These are phyloP conservation scores for Saururus chinensis DNA, from an alignment of 164 flowering plant species.

Conservation along the genomic window DNA sequence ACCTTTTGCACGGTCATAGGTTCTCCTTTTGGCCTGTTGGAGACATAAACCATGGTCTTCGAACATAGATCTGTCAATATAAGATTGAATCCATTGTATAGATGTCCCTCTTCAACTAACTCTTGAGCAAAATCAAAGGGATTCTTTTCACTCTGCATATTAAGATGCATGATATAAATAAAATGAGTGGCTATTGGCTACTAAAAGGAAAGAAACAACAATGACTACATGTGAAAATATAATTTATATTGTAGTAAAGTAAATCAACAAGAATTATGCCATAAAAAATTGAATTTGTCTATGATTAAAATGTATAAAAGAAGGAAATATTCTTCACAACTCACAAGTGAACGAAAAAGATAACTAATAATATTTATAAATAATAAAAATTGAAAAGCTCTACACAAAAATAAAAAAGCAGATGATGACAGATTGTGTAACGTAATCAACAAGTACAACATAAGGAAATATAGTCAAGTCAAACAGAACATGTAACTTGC, in stretches of 20 bases:
- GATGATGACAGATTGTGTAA: too few relatives aligned
- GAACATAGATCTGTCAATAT: constrained; percentile 37
- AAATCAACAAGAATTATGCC: too few relatives aligned
- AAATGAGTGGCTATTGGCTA: too few relatives aligned
- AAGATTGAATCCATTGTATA: constrained; percentile 56
- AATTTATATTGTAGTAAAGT: too few relatives aligned
- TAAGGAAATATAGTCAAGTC: too few relatives aligned
- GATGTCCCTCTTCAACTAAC: constrained; percentile 29
- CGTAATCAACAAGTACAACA: too few relatives aligned
- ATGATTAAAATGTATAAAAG: too few relatives aligned
- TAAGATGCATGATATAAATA: not conserved
- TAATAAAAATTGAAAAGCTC: not conserved
- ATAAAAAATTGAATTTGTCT: too few relatives aligned
- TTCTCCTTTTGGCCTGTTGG: constrained; percentile 45
- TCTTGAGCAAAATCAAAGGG: constrained; percentile 43
- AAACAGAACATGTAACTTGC: too few relatives aligned
- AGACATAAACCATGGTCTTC: constrained; percentile 43
- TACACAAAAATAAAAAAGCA: not conserved
- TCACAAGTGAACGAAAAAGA: not conserved
- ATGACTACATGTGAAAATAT: too few relatives aligned
- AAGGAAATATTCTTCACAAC: not conserved
- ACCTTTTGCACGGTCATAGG: constrained; percentile 27
- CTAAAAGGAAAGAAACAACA: too few relatives aligned
- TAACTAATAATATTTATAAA: not conserved
- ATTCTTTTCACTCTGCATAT: constrained; percentile 33